phyloP scores from a whole-genome alignment of 495 filamentous ascomycete genomes.

The Aspergillus bridgeri region DNA sequence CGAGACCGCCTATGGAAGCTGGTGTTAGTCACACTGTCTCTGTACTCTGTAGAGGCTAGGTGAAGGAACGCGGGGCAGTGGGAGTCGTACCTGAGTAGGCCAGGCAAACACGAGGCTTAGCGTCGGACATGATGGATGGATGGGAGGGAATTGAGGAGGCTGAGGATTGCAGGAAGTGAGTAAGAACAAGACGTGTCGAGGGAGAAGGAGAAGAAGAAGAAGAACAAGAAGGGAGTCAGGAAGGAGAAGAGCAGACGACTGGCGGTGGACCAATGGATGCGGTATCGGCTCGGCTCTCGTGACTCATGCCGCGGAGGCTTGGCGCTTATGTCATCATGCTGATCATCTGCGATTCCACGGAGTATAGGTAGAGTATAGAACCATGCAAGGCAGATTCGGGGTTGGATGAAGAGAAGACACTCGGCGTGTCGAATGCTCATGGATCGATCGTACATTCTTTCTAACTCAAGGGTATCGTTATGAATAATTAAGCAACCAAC shows the following conservation, averaged over 20 bases:
- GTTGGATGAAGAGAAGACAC: no score
- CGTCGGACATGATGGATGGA: conserved; percentile 8
- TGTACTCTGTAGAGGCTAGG: neutral
- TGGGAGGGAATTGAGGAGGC: neutral
- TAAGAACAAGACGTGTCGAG: neutral
- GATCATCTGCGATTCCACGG: no score
- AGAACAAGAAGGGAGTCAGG: no score
- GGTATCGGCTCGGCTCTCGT: neutral
- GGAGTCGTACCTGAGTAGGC: conserved; percentile 14
- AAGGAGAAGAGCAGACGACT: neutral
- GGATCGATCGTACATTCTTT: neutral
- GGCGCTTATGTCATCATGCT: no score
- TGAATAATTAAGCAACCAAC: conserved; percentile 17
- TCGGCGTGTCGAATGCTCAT: no score
- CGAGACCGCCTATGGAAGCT: conserved; percentile 11
- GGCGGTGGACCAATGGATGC: neutral
- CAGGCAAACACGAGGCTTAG: conserved; percentile 17
- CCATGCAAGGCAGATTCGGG: no score
- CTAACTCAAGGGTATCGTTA: conserved; percentile 37
- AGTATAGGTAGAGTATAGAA: no score
- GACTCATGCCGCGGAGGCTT: neutral
- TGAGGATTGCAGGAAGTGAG: neutral
- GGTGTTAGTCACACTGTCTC: neutral
- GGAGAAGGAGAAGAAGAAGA: neutral
- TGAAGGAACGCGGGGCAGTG: neutral